Conservation (phyloP, 805 yeast species). For the Brettanomyces anomalus region DNA sequence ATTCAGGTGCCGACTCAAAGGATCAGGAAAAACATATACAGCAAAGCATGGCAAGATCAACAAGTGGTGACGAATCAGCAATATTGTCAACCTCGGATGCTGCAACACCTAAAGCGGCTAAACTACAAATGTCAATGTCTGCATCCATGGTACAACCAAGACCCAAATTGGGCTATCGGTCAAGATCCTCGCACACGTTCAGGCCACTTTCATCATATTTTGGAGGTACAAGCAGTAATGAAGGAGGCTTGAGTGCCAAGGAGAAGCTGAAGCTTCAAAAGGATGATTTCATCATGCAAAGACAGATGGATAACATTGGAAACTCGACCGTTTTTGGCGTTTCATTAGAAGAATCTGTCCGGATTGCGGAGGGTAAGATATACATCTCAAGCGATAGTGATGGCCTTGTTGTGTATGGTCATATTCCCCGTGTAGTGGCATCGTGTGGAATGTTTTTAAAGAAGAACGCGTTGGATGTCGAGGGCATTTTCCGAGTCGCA, state of each 20-base stretch:
- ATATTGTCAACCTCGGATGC: neutral
- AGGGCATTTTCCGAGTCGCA: conserved; percentile 89
- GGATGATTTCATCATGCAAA: conserved; percentile 36
- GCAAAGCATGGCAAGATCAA: neutral
- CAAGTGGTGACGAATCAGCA: neutral
- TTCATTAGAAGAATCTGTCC: conserved; percentile 59
- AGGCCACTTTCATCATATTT: conserved; percentile 24
- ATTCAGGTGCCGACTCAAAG: neutral
- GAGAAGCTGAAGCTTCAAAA: conserved; percentile 31
- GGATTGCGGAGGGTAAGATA: conserved; percentile 70
- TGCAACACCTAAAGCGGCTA: too few relatives aligned
- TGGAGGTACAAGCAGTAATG: conserved; percentile 19
- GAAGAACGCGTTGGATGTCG: conserved; percentile 64
- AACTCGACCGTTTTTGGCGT: conserved; percentile 69
- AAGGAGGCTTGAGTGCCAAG: conserved; percentile 13
- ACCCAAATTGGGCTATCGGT: conserved; percentile 41
- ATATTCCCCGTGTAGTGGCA: conserved; percentile 90
- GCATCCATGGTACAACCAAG: conserved; percentile 27
- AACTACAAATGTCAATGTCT: conserved; percentile 5
- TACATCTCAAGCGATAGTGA: conserved; percentile 54
- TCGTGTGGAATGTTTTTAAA: conserved; percentile 86
- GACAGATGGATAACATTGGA: conserved; percentile 35
- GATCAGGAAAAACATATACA: neutral
- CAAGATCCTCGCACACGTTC: conserved; percentile 39
- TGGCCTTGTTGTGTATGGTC: conserved; percentile 70